phyloP scores from a whole-genome alignment of 2,329 filamentous ascomycete genomes.

The Fusarium sp. region DNA sequence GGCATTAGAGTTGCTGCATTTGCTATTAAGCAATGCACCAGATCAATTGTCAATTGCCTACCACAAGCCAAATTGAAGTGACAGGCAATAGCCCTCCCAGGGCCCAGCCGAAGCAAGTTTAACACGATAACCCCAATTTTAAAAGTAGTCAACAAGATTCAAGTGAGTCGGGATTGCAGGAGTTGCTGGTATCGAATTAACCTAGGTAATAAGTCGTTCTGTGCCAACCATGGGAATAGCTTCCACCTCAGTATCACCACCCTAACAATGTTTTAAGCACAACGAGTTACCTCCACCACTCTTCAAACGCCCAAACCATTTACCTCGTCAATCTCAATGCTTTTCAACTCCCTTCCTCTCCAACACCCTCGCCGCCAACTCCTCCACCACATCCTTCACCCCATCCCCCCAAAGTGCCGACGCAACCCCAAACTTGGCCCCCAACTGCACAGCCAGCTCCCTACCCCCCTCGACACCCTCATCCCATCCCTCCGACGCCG shows the following conservation, averaged over 20 bases:
- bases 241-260: background rate
- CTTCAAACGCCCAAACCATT: background rate
- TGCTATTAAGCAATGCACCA: background rate
- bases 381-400: constrained; percentile 34
- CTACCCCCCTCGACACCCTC: constrained; percentile 18
- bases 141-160: background rate
- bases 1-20: too few relatives aligned
- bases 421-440: constrained; percentile 27
- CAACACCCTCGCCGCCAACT: constrained; percentile 28
- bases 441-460: constrained; percentile 24
- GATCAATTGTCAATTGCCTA: background rate
- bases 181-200: background rate
- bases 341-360: constrained; percentile 16
- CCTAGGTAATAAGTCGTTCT: background rate
- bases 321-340: background rate
- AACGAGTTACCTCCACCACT: background rate
- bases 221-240: background rate
- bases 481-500: constrained; percentile 30
- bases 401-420: constrained; percentile 36
- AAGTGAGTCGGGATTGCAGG: background rate
- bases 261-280: background rate
- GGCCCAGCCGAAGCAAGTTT: background rate
- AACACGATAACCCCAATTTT: background rate
- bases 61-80: background rate
- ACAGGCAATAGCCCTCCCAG: background rate